A percentile compares a stretch with the other conserved stretches of the same genome.
Conservation (phyloP, 2,329 filamentous ascomycete species). For the Cucurbitaria berberidis region DNA sequence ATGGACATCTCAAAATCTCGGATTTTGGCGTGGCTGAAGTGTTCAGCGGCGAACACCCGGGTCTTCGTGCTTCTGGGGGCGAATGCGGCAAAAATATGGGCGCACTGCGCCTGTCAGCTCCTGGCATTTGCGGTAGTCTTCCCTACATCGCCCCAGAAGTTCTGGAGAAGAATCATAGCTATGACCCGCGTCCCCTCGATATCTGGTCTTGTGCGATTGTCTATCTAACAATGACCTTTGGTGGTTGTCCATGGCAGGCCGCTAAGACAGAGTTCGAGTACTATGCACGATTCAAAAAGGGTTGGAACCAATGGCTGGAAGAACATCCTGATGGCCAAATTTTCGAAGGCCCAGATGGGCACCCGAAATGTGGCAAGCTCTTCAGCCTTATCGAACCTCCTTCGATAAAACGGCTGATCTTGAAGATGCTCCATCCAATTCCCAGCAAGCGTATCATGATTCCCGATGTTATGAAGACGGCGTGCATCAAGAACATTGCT, state of each 20-base stretch:
- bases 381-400: slow-evolving; percentile 72
- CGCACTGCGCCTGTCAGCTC: slow-evolving; percentile 72
- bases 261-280: slow-evolving; percentile 62
- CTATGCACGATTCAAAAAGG: slow-evolving; percentile 69
- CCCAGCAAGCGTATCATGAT: slow-evolving; percentile 74
- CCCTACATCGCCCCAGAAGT: slow-evolving; percentile 91
- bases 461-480: slow-evolving; percentile 69
- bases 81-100: slow-evolving; percentile 76
- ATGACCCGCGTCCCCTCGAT: slow-evolving; percentile 80
- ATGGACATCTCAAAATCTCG: slow-evolving; percentile 86
- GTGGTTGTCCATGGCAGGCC: slow-evolving; percentile 75
- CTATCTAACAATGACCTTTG: slow-evolving; percentile 77
- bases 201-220: slow-evolving; percentile 87
- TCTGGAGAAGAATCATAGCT: slow-evolving; percentile 67
- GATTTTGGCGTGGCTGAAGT: slow-evolving; percentile 92
- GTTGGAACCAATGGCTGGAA: slow-evolving; percentile 72
- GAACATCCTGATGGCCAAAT: slow-evolving; percentile 60
- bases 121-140: slow-evolving; percentile 82
- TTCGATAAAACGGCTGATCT: slow-evolving; percentile 69
- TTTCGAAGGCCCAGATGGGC: slow-evolving; percentile 61
- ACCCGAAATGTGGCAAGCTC: slow-evolving; percentile 69
- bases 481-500: slow-evolving; percentile 76
- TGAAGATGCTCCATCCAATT: slow-evolving; percentile 84
- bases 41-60: slow-evolving; percentile 81
- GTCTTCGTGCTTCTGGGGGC: slow-evolving; percentile 73